A percentile compares a stretch with the other conserved stretches of the same genome.
These are phyloP conservation scores for Tuber calosporum DNA, from an alignment of 495 filamentous ascomycete species.

Conservation along the genomic window DNA sequence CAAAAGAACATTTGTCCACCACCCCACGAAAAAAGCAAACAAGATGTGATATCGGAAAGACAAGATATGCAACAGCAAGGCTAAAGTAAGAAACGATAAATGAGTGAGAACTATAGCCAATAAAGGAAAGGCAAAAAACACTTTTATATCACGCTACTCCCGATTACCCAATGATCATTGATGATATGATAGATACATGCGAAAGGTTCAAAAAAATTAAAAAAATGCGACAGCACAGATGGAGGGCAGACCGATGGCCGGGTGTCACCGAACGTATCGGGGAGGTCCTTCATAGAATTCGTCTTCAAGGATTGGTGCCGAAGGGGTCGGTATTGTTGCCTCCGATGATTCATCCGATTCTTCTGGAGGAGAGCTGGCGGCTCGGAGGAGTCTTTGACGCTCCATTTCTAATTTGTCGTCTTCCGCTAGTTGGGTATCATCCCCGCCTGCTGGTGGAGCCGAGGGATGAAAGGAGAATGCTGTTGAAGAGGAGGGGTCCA, in stretches of 20 bases:
- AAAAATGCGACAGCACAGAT: background rate
- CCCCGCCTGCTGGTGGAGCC: slow-evolving; percentile 21
- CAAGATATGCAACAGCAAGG: background rate
- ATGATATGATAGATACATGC: slow-evolving; percentile 4
- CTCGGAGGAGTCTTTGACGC: slow-evolving; percentile 61
- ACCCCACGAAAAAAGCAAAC: background rate
- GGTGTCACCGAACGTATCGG: background rate
- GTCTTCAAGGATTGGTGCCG: background rate
- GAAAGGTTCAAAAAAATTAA: background rate
- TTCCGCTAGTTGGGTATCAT: slow-evolving; percentile 13
- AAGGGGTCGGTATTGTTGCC: background rate
- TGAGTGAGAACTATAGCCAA: slow-evolving; percentile 13
- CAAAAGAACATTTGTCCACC: background rate
- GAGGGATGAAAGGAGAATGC: slow-evolving; percentile 26
- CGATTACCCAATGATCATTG: slow-evolving; percentile 10
- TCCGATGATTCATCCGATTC: background rate
- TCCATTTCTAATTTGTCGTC: slow-evolving; percentile 79
- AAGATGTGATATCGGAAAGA: background rate
- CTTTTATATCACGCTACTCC: slow-evolving; percentile 21
- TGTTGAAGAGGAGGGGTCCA: slow-evolving; percentile 15
- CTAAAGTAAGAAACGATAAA: slow-evolving; percentile 14
- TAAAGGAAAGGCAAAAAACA: slow-evolving; percentile 23
- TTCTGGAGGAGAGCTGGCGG: slow-evolving; percentile 59
- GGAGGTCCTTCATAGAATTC: background rate
- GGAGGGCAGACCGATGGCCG: background rate